Percentiles rank a stretch among this genome's conserved stretches.
These are phyloP conservation scores for Pouteria campechiana DNA, from an alignment of 179 eudicot species.

Conservation along the genomic window DNA sequence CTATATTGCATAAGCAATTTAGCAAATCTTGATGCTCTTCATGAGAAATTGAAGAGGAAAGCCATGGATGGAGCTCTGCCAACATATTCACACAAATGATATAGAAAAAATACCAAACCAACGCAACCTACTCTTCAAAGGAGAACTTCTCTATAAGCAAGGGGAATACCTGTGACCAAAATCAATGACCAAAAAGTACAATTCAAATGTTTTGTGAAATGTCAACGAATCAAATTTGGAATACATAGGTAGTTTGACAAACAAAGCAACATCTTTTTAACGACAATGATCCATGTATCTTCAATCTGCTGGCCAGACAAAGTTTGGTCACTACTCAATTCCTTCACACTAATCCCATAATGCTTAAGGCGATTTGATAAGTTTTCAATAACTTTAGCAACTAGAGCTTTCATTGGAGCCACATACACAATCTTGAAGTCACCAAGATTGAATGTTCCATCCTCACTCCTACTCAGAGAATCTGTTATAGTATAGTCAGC, in stretches of 20 bases:
- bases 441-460: slow-evolving; percentile 61
- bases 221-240: too few species aligned
- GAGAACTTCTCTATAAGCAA: slow-evolving; percentile 84
- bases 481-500: slow-evolving; percentile 92
- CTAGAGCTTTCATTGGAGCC: slow-evolving; percentile 98
- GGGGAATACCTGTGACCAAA: slow-evolving; percentile 88
- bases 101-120: slow-evolving; percentile 89
- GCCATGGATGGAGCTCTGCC: slow-evolving; percentile 95
- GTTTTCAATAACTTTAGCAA: slow-evolving; percentile 94
- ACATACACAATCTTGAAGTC: slow-evolving; percentile 91
- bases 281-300: slow-evolving; percentile 93
- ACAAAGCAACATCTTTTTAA: too few species aligned
- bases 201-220: too few species aligned
- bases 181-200: too few species aligned
- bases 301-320: slow-evolving; percentile 85
- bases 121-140: slow-evolving; percentile 85
- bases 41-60: slow-evolving; percentile 62
- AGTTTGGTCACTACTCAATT: slow-evolving; percentile 93
- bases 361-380: slow-evolving; percentile 71
- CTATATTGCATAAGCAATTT: slow-evolving; percentile 55
- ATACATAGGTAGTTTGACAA: too few species aligned
- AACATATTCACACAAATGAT: slow-evolving; percentile 93
- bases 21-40: slow-evolving; percentile 82
- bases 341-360: slow-evolving; percentile 78
- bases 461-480: slow-evolving; percentile 56